Evolutionary conservation across 257 asterid genomes (phyloP).

Genomic region (Anisodus acutangulus): DNA sequence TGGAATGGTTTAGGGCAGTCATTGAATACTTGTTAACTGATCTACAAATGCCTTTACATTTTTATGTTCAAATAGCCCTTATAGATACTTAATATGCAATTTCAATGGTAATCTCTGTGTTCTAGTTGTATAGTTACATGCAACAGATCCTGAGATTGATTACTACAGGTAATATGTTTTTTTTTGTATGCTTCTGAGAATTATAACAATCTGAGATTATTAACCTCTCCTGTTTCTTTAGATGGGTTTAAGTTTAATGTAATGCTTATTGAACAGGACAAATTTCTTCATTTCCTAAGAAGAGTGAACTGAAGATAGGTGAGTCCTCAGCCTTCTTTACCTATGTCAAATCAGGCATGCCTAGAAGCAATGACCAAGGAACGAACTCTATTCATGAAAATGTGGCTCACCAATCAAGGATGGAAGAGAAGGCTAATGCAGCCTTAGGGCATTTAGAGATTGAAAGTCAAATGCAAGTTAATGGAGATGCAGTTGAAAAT

Average conservation of each 20-base stretch:
- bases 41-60: neutral
- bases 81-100: neutral
- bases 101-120: slow-evolving; percentile 13
- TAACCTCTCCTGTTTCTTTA: neutral
- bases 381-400: slow-evolving; percentile 41
- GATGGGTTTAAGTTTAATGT: neutral
- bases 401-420: slow-evolving; percentile 38
- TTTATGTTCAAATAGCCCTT: slow-evolving; percentile 3
- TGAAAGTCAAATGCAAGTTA: slow-evolving; percentile 41
- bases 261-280: slow-evolving; percentile 51
- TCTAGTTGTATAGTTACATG: slow-evolving; percentile 2
- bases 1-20: neutral
- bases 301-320: slow-evolving; percentile 78
- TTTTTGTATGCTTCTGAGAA: neutral
- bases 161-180: neutral
- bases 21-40: slow-evolving; percentile 5
- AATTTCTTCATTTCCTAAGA: slow-evolving; percentile 59
- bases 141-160: neutral
- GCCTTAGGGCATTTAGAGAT: slow-evolving; percentile 41
- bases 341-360: slow-evolving; percentile 72
- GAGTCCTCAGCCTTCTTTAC: slow-evolving; percentile 95
- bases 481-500: slow-evolving; percentile 39
- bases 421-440: slow-evolving; percentile 38
- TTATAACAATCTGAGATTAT: slow-evolving; percentile 1
- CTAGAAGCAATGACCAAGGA: slow-evolving; percentile 50